These are phyloP conservation scores for Aspergillus tamarii DNA, from an alignment of 2,329 filamentous ascomycete species.

Conservation along the genomic window DNA sequence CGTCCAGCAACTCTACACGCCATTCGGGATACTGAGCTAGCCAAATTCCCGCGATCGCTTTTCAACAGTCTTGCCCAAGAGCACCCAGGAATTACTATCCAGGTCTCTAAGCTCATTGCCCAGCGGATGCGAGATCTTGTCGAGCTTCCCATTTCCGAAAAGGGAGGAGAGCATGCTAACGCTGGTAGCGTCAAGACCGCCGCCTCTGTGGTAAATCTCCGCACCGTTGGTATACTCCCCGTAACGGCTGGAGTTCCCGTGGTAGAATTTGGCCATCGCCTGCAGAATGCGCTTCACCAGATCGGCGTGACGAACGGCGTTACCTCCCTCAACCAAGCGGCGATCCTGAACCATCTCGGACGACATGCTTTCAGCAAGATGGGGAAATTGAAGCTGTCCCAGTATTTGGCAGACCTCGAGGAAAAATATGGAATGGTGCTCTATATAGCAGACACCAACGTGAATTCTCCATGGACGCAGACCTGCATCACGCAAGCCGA, in stretches of 20 bases:
- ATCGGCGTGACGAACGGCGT: slow-evolving; percentile 89
- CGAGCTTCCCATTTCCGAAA: slow-evolving; percentile 73
- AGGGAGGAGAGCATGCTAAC: slow-evolving; percentile 64
- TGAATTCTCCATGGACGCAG: slow-evolving; percentile 97
- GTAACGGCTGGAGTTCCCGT: slow-evolving; percentile 91
- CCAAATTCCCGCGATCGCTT: slow-evolving; percentile 91
- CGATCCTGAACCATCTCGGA: slow-evolving; percentile 91
- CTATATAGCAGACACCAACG: slow-evolving; percentile 94
- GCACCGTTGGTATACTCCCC: slow-evolving; percentile 89
- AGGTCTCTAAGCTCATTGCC: slow-evolving; percentile 98
- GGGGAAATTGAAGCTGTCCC: slow-evolving; percentile 92
- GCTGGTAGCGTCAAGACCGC: slow-evolving; percentile 56
- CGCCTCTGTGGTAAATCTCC: slow-evolving; percentile 86
- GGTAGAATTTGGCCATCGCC: slow-evolving; percentile 86
- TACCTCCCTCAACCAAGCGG: slow-evolving; percentile 88
- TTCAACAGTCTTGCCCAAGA: slow-evolving; percentile 98
- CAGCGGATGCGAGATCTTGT: slow-evolving; percentile 89
- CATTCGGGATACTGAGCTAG: slow-evolving; percentile 93
- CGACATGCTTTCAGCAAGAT: slow-evolving; percentile 96
- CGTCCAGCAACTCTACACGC: slow-evolving; percentile 92
- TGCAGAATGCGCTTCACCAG: slow-evolving; percentile 85
- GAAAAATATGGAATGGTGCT: slow-evolving; percentile 96
- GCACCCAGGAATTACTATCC: slow-evolving; percentile 97
- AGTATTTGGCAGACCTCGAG: slow-evolving; percentile 94
- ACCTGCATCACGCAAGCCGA: slow-evolving; percentile 97